Conservation (phyloP, 1,284 basidiomycete genomes). For the Leccinum pallidistipes region DNA sequence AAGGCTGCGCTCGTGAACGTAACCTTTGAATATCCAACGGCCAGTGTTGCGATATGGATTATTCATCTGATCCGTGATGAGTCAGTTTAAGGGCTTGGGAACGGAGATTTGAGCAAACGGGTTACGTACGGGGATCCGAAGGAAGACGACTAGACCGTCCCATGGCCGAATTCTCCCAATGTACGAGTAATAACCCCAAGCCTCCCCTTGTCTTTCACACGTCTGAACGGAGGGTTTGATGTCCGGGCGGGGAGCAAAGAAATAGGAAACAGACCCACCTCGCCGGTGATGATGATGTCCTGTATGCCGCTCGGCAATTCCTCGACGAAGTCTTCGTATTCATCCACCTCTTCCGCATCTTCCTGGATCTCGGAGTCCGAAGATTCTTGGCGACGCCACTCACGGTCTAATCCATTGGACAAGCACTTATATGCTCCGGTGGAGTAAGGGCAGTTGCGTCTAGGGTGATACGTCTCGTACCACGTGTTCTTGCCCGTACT, state of each 20-base stretch:
- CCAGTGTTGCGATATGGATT: slow-evolving; percentile 34
- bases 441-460: slow-evolving; percentile 36
- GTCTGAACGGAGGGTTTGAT: slow-evolving; percentile 32
- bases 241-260: neutral
- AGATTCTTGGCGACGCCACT: slow-evolving; percentile 28
- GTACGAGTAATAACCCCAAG: slow-evolving; percentile 48
- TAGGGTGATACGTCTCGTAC: slow-evolving; percentile 45
- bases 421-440: slow-evolving; percentile 33
- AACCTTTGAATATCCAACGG: slow-evolving; percentile 51
- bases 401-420: slow-evolving; percentile 21
- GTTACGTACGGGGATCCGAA: slow-evolving; percentile 44
- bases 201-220: slow-evolving; percentile 41
- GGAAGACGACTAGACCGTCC: slow-evolving; percentile 49
- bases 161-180: slow-evolving; percentile 48
- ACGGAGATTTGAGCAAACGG: neutral
- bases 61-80: slow-evolving; percentile 33
- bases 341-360: slow-evolving; percentile 33
- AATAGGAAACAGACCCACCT: slow-evolving; percentile 33
- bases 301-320: slow-evolving; percentile 39
- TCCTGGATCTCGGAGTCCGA: slow-evolving; percentile 19
- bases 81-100: neutral
- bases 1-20: slow-evolving; percentile 47
- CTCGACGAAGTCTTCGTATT: slow-evolving; percentile 39
- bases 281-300: slow-evolving; percentile 51
- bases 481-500: slow-evolving; percentile 36